A percentile compares a stretch with the other conserved stretches of the same genome.
phyloP scores from a whole-genome alignment of 257 asterid species.

The Salvia rosmarinus region DNA sequence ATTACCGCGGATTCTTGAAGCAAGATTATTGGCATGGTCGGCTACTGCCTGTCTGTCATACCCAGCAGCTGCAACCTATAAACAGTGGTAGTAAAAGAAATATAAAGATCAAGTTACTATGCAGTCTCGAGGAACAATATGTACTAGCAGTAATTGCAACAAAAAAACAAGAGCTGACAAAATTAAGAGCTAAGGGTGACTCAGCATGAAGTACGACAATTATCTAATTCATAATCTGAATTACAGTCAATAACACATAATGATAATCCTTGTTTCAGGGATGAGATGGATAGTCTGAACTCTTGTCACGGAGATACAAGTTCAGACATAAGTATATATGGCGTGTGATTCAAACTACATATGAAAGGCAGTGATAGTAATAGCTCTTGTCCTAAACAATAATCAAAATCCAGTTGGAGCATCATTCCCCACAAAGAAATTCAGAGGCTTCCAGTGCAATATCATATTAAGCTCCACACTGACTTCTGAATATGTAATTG shows the following conservation, averaged over 20 bases:
- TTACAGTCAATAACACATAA: neutral
- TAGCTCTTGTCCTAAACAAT: neutral
- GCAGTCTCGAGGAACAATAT: neutral
- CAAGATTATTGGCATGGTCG: slow-evolving; percentile 53
- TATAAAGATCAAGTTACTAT: neutral
- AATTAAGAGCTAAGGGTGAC: neutral
- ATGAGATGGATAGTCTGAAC: neutral
- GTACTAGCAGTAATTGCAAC: neutral
- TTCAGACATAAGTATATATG: slow-evolving; percentile 19
- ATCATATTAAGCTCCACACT: slow-evolving; percentile 5
- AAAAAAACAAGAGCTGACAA: neutral
- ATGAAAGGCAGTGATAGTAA: neutral
- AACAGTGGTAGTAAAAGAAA: slow-evolving; percentile 18
- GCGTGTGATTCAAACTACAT: slow-evolving; percentile 5
- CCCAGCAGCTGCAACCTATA: slow-evolving; percentile 51
- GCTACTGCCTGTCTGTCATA: slow-evolving; percentile 57
- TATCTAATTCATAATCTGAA: neutral
- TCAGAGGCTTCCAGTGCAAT: neutral
- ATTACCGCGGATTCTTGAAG: slow-evolving; percentile 47
- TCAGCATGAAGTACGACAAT: neutral
- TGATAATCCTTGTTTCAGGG: neutral
- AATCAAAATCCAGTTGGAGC: neutral
- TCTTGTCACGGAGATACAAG: neutral
- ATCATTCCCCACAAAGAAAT: neutral
- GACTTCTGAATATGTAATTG: neutral